These are phyloP conservation scores for Volvariella surrecta DNA, from an alignment of 1,284 basidiomycete genomes.

Conservation along the genomic window DNA sequence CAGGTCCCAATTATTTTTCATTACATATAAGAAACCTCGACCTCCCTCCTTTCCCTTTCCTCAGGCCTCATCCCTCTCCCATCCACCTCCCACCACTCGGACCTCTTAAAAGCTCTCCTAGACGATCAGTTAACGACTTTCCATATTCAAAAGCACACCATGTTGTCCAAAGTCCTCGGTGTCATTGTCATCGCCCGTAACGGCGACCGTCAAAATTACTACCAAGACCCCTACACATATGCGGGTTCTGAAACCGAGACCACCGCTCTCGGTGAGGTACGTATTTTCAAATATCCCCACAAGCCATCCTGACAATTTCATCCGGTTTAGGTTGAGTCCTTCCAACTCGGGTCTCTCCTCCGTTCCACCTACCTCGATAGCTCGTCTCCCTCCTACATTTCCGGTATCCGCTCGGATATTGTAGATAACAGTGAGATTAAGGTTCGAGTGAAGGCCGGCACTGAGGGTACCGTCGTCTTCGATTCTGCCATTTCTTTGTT, in stretches of 20 bases:
- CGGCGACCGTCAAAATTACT: constrained; percentile 68
- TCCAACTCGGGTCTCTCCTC: constrained; percentile 60
- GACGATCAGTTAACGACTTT: constrained; percentile 3
- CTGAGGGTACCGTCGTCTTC: constrained; percentile 78
- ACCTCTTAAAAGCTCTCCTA: constrained; percentile 4
- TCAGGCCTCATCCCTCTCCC: constrained; percentile 2
- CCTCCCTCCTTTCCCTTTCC: not conserved
- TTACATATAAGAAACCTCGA: not conserved
- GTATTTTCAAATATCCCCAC: constrained; percentile 13
- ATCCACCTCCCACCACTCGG: constrained; percentile 10
- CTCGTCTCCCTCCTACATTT: constrained; percentile 57
- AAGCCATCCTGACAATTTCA: constrained; percentile 1
- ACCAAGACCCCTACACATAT: constrained; percentile 68
- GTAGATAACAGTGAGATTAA: constrained; percentile 66
- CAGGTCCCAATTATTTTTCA: not conserved
- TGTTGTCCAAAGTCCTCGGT: constrained; percentile 67
- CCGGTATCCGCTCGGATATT: constrained; percentile 55
- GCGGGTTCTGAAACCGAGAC: constrained; percentile 64
- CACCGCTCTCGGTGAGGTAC: constrained; percentile 76
- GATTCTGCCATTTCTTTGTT: constrained; percentile 72
- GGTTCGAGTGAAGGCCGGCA: constrained; percentile 74
- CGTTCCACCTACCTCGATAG: constrained; percentile 63
- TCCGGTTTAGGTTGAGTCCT: constrained; percentile 52
- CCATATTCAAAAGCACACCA: constrained; percentile 22
- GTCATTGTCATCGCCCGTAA: constrained; percentile 79